These are phyloP conservation scores for Oemleria cerasiformis DNA, from an alignment of 306 rosid species.

Conservation along the genomic window DNA sequence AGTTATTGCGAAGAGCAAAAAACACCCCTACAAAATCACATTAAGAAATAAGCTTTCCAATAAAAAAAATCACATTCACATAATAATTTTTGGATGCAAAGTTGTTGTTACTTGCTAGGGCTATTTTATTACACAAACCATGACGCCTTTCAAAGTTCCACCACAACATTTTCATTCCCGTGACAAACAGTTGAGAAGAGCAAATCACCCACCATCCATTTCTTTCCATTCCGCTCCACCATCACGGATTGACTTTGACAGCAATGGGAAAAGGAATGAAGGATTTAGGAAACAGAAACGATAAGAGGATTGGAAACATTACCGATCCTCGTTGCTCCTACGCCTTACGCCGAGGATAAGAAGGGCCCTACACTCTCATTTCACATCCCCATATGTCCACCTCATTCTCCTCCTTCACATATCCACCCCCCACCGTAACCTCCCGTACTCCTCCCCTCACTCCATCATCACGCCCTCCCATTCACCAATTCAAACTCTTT, in stretches of 20 bases:
- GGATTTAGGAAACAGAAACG: slow-evolving; percentile 9
- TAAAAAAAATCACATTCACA: no score
- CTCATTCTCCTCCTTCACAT: background rate
- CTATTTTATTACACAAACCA: background rate
- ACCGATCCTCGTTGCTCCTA: slow-evolving; percentile 21
- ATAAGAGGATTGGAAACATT: slow-evolving; percentile 41
- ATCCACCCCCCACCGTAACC: slow-evolving; percentile 13
- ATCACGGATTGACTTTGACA: background rate
- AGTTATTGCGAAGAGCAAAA: no score
- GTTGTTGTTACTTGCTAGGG: no score
- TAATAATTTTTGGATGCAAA: no score
- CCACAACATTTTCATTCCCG: background rate
- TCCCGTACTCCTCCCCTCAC: background rate
- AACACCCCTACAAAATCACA: no score
- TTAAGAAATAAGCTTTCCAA: no score
- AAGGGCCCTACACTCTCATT: slow-evolving; percentile 36
- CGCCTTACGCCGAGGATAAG: slow-evolving; percentile 55
- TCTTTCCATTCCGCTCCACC: background rate
- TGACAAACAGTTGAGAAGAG: background rate
- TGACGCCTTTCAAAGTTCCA: background rate
- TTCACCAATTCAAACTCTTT: background rate
- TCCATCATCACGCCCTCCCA: slow-evolving; percentile 7
- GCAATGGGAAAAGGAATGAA: background rate
- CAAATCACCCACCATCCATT: background rate
- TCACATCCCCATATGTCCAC: slow-evolving; percentile 5